These are phyloP conservation scores for Paraleonurus japonicus DNA, from an alignment of 257 asterid genomes.

Conservation along the genomic window DNA sequence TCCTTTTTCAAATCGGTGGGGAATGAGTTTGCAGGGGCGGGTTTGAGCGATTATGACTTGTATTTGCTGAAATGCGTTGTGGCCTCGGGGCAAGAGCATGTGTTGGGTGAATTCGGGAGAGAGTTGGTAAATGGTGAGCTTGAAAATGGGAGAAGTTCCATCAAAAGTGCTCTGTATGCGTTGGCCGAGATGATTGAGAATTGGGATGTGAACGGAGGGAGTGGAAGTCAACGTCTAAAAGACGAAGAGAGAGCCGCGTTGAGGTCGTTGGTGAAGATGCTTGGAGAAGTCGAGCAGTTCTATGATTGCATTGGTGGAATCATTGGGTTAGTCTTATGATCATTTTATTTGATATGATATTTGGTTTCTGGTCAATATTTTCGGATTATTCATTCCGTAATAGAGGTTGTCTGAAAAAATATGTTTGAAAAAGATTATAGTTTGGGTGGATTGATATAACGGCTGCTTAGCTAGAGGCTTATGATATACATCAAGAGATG, in stretches of 20 bases:
- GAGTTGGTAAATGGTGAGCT: constrained; percentile 33
- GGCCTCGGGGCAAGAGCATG: constrained; percentile 87
- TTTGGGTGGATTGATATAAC: constrained; percentile 1
- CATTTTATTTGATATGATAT: neutral
- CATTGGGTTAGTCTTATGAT: constrained; percentile 66
- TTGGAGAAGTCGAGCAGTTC: constrained; percentile 78
- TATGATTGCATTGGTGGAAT: constrained; percentile 96
- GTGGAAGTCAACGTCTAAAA: constrained; percentile 28
- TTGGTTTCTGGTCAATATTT: neutral
- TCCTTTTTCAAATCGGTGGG: constrained; percentile 43
- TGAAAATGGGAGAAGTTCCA: constrained; percentile 41
- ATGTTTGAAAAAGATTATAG: neutral
- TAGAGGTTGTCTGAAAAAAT: neutral
- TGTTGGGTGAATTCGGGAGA: constrained; percentile 44
- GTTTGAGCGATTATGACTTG: constrained; percentile 54
- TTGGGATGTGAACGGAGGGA: constrained; percentile 57
- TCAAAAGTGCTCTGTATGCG: constrained; percentile 68
- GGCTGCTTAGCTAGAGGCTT: neutral
- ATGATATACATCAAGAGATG: neutral
- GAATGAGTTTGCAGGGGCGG: constrained; percentile 38
- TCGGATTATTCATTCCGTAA: neutral
- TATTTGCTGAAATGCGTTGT: constrained; percentile 82
- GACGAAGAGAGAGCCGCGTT: constrained; percentile 52
- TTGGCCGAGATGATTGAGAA: constrained; percentile 87
- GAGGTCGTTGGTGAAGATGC: constrained; percentile 67